These are phyloP conservation scores for Laburnicola sp. DNA, from an alignment of 2,329 filamentous ascomycete species.

Conservation along the genomic window DNA sequence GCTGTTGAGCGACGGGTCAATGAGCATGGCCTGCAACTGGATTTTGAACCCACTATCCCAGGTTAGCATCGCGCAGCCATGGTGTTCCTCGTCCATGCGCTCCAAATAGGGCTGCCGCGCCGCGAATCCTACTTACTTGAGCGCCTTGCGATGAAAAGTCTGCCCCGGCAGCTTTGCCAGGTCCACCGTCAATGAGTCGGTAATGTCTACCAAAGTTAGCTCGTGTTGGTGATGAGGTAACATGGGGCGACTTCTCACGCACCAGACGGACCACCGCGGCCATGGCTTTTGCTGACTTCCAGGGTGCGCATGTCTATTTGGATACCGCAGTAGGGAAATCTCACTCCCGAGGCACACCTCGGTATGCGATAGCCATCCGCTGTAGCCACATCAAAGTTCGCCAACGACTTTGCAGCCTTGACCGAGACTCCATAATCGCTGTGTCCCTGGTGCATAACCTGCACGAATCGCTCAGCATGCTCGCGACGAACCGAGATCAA, in stretches of 20 bases:
- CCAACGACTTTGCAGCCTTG: constrained; percentile 75
- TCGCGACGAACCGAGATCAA: constrained; percentile 72
- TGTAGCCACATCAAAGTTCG: constrained; percentile 75
- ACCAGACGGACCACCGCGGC: constrained; percentile 56
- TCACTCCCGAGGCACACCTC: constrained; percentile 45
- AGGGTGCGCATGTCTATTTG: constrained; percentile 74
- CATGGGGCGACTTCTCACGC: constrained; percentile 34
- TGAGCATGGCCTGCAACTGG: constrained; percentile 81
- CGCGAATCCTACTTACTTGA: constrained; percentile 57
- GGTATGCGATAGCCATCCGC: constrained; percentile 49
- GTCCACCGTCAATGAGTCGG: constrained; percentile 79
- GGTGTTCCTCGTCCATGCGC: neutral
- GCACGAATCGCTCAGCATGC: constrained; percentile 73
- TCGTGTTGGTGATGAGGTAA: constrained; percentile 1
- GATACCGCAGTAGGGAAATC: constrained; percentile 90
- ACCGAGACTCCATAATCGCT: constrained; percentile 79
- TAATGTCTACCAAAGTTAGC: constrained; percentile 52
- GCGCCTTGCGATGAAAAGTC: constrained; percentile 76
- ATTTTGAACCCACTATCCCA: constrained; percentile 69
- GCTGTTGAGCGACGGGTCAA: constrained; percentile 78
- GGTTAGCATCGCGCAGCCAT: constrained; percentile 17
- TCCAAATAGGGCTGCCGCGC: neutral
- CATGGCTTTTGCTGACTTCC: constrained; percentile 70
- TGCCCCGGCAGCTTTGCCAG: constrained; percentile 71
- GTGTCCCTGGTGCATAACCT: constrained; percentile 77